phyloP scores from a whole-genome alignment of 2,329 filamentous ascomycete species.

The Lasiodiplodia gonubiensis region DNA sequence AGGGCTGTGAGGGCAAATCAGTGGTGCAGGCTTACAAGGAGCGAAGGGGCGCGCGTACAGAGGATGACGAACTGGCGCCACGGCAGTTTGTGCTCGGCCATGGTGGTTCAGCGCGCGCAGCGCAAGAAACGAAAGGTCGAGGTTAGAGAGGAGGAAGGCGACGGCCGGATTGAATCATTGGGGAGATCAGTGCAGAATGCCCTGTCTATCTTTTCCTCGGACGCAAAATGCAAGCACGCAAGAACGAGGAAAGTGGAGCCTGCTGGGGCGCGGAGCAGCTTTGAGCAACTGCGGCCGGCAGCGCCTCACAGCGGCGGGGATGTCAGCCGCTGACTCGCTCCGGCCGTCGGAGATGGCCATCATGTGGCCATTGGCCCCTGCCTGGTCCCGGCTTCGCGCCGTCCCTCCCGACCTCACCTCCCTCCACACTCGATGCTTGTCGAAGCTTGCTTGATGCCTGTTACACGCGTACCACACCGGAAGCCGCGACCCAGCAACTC shows the following conservation, averaged over 20 bases:
- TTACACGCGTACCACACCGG: not conserved
- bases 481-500: not conserved
- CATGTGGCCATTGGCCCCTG: slow-evolving; percentile 8
- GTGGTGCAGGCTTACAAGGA: not conserved
- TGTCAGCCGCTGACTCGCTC: slow-evolving; percentile 10
- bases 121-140: not conserved
- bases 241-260: slow-evolving; percentile 15
- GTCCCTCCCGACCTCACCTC: slow-evolving; percentile 4
- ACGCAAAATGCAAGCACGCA: slow-evolving; percentile 18
- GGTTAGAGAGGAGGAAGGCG: not conserved
- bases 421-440: not conserved
- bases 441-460: not conserved
- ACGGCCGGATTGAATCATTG: not conserved
- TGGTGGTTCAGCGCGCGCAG: slow-evolving; percentile 30
- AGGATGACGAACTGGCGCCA: slow-evolving; percentile 49
- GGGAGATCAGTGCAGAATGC: slow-evolving; percentile 10
- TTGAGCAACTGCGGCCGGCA: slow-evolving; percentile 10
- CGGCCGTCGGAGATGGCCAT: slow-evolving; percentile 17
- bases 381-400: slow-evolving; percentile 13
- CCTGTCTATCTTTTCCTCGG: slow-evolving; percentile 22
- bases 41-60: slow-evolving; percentile 33
- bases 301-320: slow-evolving; percentile 11
- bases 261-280: slow-evolving; percentile 1
- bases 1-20: slow-evolving; percentile 66
- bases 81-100: slow-evolving; percentile 47